Base-by-base conservation (phyloP, 1,284 basidiomycete genomes). In the Rhodotorula sp. region DNA sequence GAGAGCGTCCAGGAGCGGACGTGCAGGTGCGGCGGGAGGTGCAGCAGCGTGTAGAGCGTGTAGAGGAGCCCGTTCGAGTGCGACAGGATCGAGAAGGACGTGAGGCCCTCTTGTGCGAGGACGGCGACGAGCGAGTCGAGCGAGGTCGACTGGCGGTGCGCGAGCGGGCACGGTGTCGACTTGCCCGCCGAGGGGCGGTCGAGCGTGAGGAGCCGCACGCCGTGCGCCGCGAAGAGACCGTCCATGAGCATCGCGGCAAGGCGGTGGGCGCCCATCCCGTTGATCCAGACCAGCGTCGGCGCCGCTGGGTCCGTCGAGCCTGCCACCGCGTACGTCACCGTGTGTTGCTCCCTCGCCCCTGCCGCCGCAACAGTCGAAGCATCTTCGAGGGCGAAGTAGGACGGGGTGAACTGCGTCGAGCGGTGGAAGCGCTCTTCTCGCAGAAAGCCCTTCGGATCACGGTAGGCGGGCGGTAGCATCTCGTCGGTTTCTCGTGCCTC, bases 41-140 rank as follows among this genome's bases (percentile, higher is more conserved):
- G 42, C 1, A 64, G 46, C 7, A 75, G 64, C 5, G 63, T 48
- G 58, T 68, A 67, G 25, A 75, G 61, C 7, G 66, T 27, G 64
- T 75, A 75, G 17, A 74, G 56, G 48, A 69, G 21, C 3, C 73
- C 73, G 67, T 74, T 74, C 57, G 73, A 74, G 27, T 74, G 73
- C 14, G 58, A 55, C 1, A 72, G 49, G 46, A 74, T 9, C 14
- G 58, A 50, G 45, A 71, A 67, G 1, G 46, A 19, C 12, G 16
- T 23, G 7, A 60, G 53, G 2, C 42, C n/a, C 13, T 73, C 65
- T 2, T 56, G 19, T 2, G 44, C 48, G 50, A 75, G 64, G 23
- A 75, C 55, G 7, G 62, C 53, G 44, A 70, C 45, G 17, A 73
- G 58, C 2, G 62, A 58, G 16, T 68, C 61, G 55, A 59, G 50